Evolutionary conservation across 2,329 filamentous ascomycete genomes (phyloP), one percentile per base, ranked within the genome.

Genomic region (Periconia macrospinosa): DNA sequence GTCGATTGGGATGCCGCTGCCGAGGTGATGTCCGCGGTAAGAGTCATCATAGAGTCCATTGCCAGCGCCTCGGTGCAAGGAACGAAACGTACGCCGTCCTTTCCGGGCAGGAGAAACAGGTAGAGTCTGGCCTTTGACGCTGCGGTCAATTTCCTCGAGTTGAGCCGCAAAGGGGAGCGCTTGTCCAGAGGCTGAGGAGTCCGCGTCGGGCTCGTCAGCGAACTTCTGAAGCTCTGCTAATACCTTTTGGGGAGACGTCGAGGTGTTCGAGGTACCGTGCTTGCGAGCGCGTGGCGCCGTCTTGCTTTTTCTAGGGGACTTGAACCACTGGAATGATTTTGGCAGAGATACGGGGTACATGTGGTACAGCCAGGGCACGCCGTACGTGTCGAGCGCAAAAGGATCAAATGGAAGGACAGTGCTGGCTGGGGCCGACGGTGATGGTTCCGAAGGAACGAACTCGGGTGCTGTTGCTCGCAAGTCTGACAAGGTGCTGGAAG

Each of bases 401-500:
- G 62, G 56, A 35, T 67, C 59, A 5, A 59, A 60, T 2, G 61
- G 19, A 11, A 48, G 50, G 2, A 46, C 11, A 6, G 48, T 9
- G 30, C 51, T 42, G 14, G 51, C 27, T 33, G 40, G 43, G 10
- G 30, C 7, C 30, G 43, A 6, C 13, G 15, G 27, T 13, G 11
- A 14, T 30, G 10, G 14, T 8, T 42, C 19, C n/a, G 19, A 20
- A 37, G 70, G 70, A 35, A 71, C 52, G 27, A 73, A 73, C 17
- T 63, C 67, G 7, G 61, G 53, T 3, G 69, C 70, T 33, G 68
- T 72, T 13, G 70, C 60, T 33, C 70, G 65, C 18, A 73, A 56
- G 19, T 65, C 61, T 0, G 68, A 70, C 10, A 51, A 30, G 20
- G 48, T 33, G 50, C 52, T 64, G 23, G 61, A 63, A 18, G 54